phyloP scores from a whole-genome alignment of 2,329 filamentous ascomycete species.

The Nemania diffusa region DNA sequence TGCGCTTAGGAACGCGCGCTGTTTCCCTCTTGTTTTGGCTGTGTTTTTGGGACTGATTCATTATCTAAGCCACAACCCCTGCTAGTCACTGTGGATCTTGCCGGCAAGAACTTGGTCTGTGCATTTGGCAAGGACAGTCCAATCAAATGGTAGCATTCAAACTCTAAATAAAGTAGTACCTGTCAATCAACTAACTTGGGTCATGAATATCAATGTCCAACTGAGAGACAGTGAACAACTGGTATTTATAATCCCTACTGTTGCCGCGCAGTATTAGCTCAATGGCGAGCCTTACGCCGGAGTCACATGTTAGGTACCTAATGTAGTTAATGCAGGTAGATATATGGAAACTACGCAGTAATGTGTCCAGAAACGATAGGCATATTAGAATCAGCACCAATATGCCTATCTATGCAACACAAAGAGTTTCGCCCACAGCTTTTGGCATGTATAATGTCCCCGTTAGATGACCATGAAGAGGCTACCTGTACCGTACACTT shows the following conservation, averaged over 20 bases:
- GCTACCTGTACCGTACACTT: constrained; percentile 44
- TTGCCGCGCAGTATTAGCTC: too few species aligned
- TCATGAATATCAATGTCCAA: too few species aligned
- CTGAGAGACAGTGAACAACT: too few species aligned
- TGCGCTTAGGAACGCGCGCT: constrained; percentile 38
- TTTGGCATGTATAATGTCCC: constrained; percentile 19
- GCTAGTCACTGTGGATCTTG: background rate
- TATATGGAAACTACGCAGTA: background rate
- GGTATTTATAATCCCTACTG: too few species aligned
- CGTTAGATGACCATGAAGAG: constrained; percentile 21
- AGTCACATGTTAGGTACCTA: background rate
- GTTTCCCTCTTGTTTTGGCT: constrained; percentile 41
- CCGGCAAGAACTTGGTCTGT: constrained; percentile 13
- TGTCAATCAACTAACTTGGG: too few species aligned
- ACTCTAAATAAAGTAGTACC: constrained; percentile 4
- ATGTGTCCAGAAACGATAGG: too few species aligned
- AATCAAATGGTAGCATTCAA: constrained; percentile 2
- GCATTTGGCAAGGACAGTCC: background rate
- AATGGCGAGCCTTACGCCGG: background rate
- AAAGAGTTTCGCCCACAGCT: constrained; percentile 9
- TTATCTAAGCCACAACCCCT: constrained; percentile 15
- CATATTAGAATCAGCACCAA: background rate
- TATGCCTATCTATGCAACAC: background rate
- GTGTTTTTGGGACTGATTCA: constrained; percentile 43
- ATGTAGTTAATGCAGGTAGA: background rate